Conservation (phyloP, 208 protist species). For the Acanthamoeba culbertsoni region DNA sequence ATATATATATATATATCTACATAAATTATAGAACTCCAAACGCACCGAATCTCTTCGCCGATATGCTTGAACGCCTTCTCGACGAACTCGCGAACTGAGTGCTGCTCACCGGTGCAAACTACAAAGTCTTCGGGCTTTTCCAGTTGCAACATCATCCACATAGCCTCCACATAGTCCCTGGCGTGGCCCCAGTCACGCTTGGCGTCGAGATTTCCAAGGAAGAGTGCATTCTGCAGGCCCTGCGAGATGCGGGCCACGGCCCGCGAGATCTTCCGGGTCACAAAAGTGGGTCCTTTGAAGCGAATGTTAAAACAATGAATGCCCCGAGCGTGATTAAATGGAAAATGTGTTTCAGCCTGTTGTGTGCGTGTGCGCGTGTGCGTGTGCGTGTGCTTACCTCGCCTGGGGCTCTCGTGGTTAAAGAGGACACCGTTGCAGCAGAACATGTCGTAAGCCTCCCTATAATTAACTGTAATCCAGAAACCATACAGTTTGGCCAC, state of each 20-base stretch:
- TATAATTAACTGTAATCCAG: conserved; percentile 95
- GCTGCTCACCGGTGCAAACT: conserved; percentile 91
- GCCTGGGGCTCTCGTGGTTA: conserved; percentile 94
- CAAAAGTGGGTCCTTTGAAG: conserved; percentile 87
- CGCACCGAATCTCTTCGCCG: conserved; percentile 78
- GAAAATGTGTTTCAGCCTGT: background rate
- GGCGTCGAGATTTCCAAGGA: conserved; percentile 92
- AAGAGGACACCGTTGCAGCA: conserved; percentile 95
- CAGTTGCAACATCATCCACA: conserved; percentile 95
- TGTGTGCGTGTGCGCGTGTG: too few relatives aligned
- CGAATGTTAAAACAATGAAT: background rate
- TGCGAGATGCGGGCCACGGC: conserved; percentile 90
- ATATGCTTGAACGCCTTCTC: conserved; percentile 84
- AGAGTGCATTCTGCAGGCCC: conserved; percentile 84
- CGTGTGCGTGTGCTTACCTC: conserved; percentile 74
- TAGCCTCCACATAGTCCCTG: conserved; percentile 91
- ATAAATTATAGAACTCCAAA: background rate
- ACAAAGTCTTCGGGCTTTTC: conserved; percentile 91
- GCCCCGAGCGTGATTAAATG: background rate
- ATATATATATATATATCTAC: background rate
- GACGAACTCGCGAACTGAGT: conserved; percentile 90
- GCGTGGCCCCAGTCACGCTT: conserved; percentile 94
- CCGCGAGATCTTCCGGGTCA: conserved; percentile 95
- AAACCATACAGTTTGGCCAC: conserved; percentile 94
- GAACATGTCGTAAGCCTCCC: conserved; percentile 89